Conservation (phyloP, 2,329 filamentous ascomycete genomes). For the Fusarium citri region DNA sequence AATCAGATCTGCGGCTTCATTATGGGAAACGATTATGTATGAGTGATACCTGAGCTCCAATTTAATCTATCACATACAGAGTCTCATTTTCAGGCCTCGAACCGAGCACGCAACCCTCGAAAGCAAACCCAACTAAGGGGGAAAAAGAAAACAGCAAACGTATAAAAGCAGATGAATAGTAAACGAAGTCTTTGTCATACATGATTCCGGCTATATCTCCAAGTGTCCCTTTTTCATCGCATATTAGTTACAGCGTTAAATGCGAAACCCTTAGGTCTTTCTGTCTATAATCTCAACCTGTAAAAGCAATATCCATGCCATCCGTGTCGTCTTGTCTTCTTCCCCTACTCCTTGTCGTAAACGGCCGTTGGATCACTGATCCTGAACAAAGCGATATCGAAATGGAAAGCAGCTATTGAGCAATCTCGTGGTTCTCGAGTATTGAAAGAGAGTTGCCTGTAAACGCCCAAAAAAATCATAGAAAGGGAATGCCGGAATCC, state of each 20-base stretch:
- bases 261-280: slow-evolving; percentile 48
- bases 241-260: slow-evolving; percentile 54
- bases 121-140: slow-evolving; percentile 36
- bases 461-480: slow-evolving; percentile 41
- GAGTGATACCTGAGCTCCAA: slow-evolving; percentile 30
- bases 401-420: slow-evolving; percentile 34
- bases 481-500: slow-evolving; percentile 25
- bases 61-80: slow-evolving; percentile 41
- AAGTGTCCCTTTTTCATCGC: slow-evolving; percentile 49
- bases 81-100: slow-evolving; percentile 35
- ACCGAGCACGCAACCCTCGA: slow-evolving; percentile 30
- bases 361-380: slow-evolving; percentile 41
- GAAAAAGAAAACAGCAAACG: slow-evolving; percentile 26
- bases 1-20: not conserved
- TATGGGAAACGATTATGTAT: slow-evolving; percentile 6
- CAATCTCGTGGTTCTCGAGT: slow-evolving; percentile 36
- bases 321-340: slow-evolving; percentile 45
- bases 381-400: slow-evolving; percentile 43
- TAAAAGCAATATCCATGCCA: slow-evolving; percentile 49
- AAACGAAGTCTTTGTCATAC: slow-evolving; percentile 51
- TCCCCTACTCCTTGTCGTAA: slow-evolving; percentile 40
- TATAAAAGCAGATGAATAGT: slow-evolving; percentile 36
- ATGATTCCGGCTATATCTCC: slow-evolving; percentile 49
- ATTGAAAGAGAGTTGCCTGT: slow-evolving; percentile 24
- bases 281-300: slow-evolving; percentile 53